Conservation (phyloP, 2,329 filamentous ascomycete species). For the Colletotrichum phormii region DNA sequence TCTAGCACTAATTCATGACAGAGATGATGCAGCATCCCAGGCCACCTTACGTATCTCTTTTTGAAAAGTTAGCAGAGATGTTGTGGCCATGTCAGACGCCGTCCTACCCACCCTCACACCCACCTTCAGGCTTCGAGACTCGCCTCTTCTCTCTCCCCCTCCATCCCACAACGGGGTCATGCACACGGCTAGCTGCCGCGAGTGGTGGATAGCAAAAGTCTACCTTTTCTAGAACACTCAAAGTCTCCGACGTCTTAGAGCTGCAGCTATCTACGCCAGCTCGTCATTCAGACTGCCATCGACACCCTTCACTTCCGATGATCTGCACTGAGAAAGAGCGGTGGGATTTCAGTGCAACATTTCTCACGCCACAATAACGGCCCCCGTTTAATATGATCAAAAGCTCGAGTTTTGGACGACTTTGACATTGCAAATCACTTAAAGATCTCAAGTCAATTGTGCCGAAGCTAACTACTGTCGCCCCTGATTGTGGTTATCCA, state of each 20-base stretch:
- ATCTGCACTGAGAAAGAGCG: constrained; percentile 34
- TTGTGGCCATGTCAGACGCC: constrained; percentile 23
- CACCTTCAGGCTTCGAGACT: constrained; percentile 1
- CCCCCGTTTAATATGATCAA: constrained; percentile 8
- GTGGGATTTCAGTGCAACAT: constrained; percentile 24
- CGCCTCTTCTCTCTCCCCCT: constrained; percentile 6
- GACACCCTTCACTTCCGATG: constrained; percentile 6
- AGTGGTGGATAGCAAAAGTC: constrained; percentile 7
- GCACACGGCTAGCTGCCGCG: constrained; percentile 31
- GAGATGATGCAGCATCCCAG: constrained; percentile 20
- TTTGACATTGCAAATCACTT: background rate
- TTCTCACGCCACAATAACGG: constrained; percentile 22
- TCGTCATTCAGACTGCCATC: constrained; percentile 28
- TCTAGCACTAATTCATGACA: constrained; percentile 14
- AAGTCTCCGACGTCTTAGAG: constrained; percentile 21
- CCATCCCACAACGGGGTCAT: constrained; percentile 25
- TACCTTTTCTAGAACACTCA: constrained; percentile 19
- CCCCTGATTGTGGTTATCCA: constrained; percentile 9
- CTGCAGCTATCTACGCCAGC: constrained; percentile 30
- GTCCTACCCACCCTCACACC: constrained; percentile 11
- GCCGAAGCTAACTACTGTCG: constrained; percentile 15
- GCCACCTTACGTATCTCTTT: constrained; percentile 13
- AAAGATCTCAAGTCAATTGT: background rate
- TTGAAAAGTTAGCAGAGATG: constrained; percentile 8
- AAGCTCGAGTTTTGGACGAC: background rate